Evolutionary conservation across 2,329 filamentous ascomycete species (phyloP).

Genomic region (Colletotrichum tabaci): DNA sequence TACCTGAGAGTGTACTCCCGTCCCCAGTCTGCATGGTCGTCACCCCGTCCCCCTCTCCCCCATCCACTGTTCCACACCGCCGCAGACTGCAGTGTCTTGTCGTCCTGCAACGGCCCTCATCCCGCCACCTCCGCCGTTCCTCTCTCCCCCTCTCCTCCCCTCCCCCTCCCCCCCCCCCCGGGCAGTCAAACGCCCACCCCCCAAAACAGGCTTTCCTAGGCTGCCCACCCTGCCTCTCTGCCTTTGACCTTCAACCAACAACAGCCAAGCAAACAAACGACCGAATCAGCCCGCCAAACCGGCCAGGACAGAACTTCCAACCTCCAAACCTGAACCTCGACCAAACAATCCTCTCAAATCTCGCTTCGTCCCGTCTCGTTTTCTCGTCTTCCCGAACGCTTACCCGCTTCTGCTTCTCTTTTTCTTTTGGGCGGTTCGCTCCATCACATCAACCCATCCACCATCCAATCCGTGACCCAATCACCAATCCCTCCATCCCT

Average conservation of each 20-base stretch:
- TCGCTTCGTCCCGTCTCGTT: conserved; percentile 22
- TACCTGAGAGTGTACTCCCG: too few relatives aligned
- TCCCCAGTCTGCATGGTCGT: too few relatives aligned
- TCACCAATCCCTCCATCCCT: not conserved
- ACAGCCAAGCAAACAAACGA: not conserved
- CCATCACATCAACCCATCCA: not conserved
- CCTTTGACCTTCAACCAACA: not conserved
- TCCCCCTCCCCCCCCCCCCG: not conserved
- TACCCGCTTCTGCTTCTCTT: not conserved
- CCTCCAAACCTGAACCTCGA: too few relatives aligned
- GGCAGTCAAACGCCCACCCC: too few relatives aligned
- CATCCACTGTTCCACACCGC: too few relatives aligned
- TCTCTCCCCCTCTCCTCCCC: not conserved
- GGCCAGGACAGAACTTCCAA: too few relatives aligned
- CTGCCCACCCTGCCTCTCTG: not conserved
- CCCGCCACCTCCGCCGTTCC: not conserved
- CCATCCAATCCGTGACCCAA: not conserved
- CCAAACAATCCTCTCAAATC: conserved; percentile 12
- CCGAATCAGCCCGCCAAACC: not conserved
- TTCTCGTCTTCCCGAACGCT: not conserved
- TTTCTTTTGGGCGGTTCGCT: too few relatives aligned
- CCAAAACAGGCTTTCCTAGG: not conserved
- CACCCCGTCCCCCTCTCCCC: too few relatives aligned
- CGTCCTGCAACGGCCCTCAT: not conserved
- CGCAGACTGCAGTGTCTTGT: not conserved